Conservation (phyloP, 306 rosid genomes). For the Trifolium fragiferum region DNA sequence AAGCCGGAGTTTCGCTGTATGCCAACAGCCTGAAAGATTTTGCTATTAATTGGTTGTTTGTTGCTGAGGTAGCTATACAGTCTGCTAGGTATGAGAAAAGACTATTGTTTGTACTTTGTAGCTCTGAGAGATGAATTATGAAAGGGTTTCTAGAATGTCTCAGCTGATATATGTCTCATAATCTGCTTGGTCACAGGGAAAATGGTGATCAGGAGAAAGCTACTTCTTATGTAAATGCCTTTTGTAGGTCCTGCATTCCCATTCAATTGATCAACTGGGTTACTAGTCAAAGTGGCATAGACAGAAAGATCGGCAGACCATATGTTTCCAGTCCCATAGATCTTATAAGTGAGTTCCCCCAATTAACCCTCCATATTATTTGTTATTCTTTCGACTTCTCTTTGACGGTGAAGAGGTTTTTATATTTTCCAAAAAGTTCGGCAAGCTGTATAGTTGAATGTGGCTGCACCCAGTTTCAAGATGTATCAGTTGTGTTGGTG, state of each 20-base stretch:
- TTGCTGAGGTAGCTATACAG: constrained; percentile 66
- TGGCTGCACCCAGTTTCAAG: constrained; percentile 31
- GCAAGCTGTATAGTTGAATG: constrained; percentile 31
- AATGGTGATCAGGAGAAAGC: constrained; percentile 64
- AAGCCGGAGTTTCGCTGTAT: constrained; percentile 45
- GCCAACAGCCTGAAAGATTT: constrained; percentile 57
- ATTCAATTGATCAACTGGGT: constrained; percentile 72
- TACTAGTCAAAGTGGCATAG: constrained; percentile 49
- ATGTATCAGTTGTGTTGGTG: constrained; percentile 35
- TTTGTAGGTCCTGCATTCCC: constrained; percentile 67
- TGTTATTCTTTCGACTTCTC: constrained; percentile 34
- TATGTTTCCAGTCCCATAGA: constrained; percentile 66
- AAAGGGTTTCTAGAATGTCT: constrained; percentile 34
- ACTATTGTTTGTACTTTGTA: constrained; percentile 17
- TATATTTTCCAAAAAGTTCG: constrained; percentile 33
- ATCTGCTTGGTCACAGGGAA: constrained; percentile 61
- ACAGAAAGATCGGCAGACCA: constrained; percentile 59
- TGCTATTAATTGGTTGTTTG: constrained; percentile 69
- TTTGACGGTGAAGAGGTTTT: background rate
- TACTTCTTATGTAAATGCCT: constrained; percentile 60
- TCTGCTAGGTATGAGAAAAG: constrained; percentile 63
- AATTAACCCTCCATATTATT: constrained; percentile 8
- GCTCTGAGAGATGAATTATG: constrained; percentile 24
- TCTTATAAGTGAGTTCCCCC: constrained; percentile 67
- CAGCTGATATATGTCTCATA: constrained; percentile 42